Conservation (phyloP, 1,284 basidiomycete genomes). For the Porodaedalea pini region DNA sequence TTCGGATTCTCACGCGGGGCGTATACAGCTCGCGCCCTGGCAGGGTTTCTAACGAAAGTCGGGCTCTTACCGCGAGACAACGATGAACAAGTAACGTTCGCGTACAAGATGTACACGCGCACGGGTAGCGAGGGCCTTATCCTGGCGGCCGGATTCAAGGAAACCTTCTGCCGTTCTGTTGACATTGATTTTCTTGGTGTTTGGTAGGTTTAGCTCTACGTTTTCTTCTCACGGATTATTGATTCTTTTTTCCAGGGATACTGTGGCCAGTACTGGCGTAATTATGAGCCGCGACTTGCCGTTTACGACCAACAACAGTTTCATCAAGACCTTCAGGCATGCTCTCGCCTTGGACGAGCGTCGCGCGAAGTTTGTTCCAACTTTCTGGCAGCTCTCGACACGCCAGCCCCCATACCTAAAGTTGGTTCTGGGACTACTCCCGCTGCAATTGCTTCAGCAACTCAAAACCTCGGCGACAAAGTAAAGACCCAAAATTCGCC, state of each 20-base stretch:
- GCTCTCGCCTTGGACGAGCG: slow-evolving; percentile 65
- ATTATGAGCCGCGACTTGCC: slow-evolving; percentile 54
- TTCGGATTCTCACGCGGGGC: slow-evolving; percentile 76
- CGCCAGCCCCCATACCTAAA: neutral
- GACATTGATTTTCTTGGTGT: slow-evolving; percentile 62
- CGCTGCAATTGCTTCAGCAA: neutral
- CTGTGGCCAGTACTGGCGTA: slow-evolving; percentile 62
- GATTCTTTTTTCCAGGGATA: slow-evolving; percentile 46
- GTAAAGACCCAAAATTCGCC: neutral
- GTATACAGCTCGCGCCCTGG: slow-evolving; percentile 72
- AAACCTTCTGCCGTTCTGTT: slow-evolving; percentile 58
- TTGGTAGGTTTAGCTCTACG: slow-evolving; percentile 42
- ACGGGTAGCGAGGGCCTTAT: slow-evolving; percentile 34
- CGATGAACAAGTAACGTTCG: slow-evolving; percentile 58
- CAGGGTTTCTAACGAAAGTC: slow-evolving; percentile 59
- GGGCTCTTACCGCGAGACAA: slow-evolving; percentile 61
- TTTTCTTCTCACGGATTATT: slow-evolving; percentile 4
- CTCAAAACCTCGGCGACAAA: neutral
- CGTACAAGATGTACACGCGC: slow-evolving; percentile 59
- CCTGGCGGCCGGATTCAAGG: slow-evolving; percentile 58
- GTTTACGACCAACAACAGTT: slow-evolving; percentile 55
- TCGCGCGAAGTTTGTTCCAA: slow-evolving; percentile 51
- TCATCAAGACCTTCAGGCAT: slow-evolving; percentile 58
- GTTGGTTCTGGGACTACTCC: neutral
- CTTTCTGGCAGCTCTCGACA: slow-evolving; percentile 40